A percentile compares a stretch with the other conserved stretches of the same genome.
These are phyloP conservation scores for Spizellomyces punctatus DNA, from an alignment of 192 early-diverging fungal genomes.

Conservation along the genomic window DNA sequence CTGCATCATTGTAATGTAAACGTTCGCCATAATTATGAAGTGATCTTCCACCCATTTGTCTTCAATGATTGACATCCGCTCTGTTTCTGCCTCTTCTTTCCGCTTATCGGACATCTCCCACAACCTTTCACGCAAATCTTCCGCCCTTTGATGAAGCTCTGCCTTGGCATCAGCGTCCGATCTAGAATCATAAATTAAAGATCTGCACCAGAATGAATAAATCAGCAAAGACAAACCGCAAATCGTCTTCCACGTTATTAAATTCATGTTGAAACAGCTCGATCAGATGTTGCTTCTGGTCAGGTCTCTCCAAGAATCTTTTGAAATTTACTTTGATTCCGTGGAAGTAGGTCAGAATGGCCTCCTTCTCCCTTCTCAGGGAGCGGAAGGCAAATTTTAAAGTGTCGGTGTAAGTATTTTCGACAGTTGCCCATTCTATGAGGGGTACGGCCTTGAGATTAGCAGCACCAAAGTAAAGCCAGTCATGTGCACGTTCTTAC, in stretches of 20 bases:
- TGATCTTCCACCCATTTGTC: slow-evolving; percentile 65
- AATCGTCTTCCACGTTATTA: slow-evolving; percentile 62
- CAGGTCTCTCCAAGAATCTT: slow-evolving; percentile 56
- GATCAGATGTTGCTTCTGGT: slow-evolving; percentile 57
- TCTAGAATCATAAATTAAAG: slow-evolving; percentile 19
- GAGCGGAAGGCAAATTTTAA: slow-evolving; percentile 63
- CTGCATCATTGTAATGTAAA: slow-evolving; percentile 61
- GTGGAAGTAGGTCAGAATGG: slow-evolving; percentile 53
- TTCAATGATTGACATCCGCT: slow-evolving; percentile 54
- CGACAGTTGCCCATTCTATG: slow-evolving; percentile 59
- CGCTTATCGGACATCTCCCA: slow-evolving; percentile 64
- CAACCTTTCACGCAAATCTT: slow-evolving; percentile 61
- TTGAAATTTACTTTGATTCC: slow-evolving; percentile 56
- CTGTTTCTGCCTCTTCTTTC: slow-evolving; percentile 62
- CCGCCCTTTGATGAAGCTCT: slow-evolving; percentile 62
- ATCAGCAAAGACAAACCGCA: slow-evolving; percentile 38
- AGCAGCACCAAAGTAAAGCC: too few species aligned
- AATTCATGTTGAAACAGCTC: slow-evolving; percentile 59
- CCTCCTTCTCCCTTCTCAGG: slow-evolving; percentile 55
- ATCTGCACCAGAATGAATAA: not conserved
- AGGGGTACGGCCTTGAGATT: not conserved
- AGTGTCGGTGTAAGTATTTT: slow-evolving; percentile 56
- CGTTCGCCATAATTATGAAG: slow-evolving; percentile 51
- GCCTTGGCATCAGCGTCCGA: slow-evolving; percentile 60
- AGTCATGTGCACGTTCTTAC: slow-evolving; percentile 21